Evolutionary conservation across 331 rosid genomes (phyloP).

Genomic region (Quercus lobata): DNA sequence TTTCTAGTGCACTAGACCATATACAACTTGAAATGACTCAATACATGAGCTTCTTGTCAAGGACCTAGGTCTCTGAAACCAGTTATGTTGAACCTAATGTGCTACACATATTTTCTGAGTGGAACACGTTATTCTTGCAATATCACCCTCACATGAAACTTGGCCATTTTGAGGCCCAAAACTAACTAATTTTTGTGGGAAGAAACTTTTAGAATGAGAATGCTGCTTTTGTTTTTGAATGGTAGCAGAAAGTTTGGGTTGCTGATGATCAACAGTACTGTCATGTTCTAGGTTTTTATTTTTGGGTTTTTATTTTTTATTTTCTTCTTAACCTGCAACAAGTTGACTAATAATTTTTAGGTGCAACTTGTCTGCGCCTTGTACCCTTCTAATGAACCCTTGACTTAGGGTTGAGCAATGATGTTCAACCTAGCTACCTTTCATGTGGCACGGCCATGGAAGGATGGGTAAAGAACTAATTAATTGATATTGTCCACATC

Average conservation of each 20-base stretch:
- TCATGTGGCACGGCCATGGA: not conserved
- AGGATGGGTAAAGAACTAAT: not conserved
- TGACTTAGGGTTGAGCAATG: not conserved
- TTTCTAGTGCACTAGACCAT: no score
- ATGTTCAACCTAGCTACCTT: not conserved
- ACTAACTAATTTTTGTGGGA: not conserved
- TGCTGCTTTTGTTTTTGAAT: not conserved
- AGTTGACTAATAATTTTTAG: not conserved
- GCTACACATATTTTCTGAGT: not conserved
- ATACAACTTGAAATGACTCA: not conserved
- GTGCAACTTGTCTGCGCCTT: not conserved
- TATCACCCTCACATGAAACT: not conserved
- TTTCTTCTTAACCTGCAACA: not conserved
- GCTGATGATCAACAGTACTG: not conserved
- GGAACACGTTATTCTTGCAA: not conserved
- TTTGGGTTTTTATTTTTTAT: no score
- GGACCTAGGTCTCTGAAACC: not conserved
- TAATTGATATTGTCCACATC: not conserved
- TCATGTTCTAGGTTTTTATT: not conserved
- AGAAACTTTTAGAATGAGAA: not conserved
- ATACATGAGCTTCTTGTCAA: not conserved
- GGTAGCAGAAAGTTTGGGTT: not conserved
- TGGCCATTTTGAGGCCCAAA: not conserved
- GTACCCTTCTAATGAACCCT: not conserved
- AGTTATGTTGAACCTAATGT: not conserved